Evolutionary conservation across 768 basidiomycete species (phyloP).

Genomic region (Pisolithus sp.): DNA sequence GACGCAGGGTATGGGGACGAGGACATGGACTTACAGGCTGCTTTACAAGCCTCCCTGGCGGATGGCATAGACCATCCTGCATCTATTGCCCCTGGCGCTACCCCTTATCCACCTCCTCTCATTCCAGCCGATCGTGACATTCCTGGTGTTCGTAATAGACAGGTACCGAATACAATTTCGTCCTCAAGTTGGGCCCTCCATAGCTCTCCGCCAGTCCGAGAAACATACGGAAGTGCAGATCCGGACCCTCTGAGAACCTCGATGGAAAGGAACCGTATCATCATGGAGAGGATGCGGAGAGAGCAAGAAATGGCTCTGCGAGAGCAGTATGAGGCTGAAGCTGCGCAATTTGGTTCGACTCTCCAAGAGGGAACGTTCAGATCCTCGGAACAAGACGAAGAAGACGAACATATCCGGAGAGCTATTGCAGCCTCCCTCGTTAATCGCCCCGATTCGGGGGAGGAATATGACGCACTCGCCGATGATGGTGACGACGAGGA

Average conservation of each 20-base stretch:
- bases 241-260: slow-evolving; percentile 60
- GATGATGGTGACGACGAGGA: slow-evolving; percentile 12
- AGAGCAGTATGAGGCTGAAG: slow-evolving; percentile 47
- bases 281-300: slow-evolving; percentile 57
- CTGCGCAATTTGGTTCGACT: slow-evolving; percentile 16
- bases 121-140: slow-evolving; percentile 24
- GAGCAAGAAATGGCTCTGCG: slow-evolving; percentile 63
- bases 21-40: slow-evolving; percentile 83
- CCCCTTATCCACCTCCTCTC: slow-evolving; percentile 16
- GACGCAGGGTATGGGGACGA: slow-evolving; percentile 61
- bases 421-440: slow-evolving; percentile 27
- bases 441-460: slow-evolving; percentile 12
- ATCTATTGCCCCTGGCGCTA: slow-evolving; percentile 5
- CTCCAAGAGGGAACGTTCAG: neutral
- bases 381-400: slow-evolving; percentile 31
- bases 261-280: slow-evolving; percentile 53
- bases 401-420: slow-evolving; percentile 51
- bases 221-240: slow-evolving; percentile 24
- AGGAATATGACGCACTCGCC: slow-evolving; percentile 13
- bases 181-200: slow-evolving; percentile 12
- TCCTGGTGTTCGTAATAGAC: slow-evolving; percentile 15
- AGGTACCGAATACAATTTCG: slow-evolving; percentile 2
- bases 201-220: slow-evolving; percentile 24
- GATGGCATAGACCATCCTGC: slow-evolving; percentile 8
- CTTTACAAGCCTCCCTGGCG: slow-evolving; percentile 74